Evolutionary conservation across 768 basidiomycete genomes (phyloP).

Genomic region (Kwoniella heveanensis): DNA sequence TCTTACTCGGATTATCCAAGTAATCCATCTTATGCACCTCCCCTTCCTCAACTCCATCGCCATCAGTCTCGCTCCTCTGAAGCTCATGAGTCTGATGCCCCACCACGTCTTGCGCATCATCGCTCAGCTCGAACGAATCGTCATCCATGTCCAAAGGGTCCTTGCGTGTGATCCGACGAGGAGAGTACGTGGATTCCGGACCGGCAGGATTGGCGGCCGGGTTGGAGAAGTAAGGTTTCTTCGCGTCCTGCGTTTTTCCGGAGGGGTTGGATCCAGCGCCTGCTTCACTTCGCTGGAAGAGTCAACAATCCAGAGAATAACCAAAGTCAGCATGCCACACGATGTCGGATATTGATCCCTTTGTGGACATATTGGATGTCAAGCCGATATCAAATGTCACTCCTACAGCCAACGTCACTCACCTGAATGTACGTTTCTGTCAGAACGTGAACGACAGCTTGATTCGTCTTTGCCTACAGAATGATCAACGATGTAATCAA

Average conservation of each 20-base stretch:
- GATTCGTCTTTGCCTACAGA: neutral
- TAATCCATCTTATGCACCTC: slow-evolving; percentile 16
- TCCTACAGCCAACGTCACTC: neutral
- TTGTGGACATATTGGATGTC: too few species aligned
- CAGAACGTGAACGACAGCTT: slow-evolving; percentile 13
- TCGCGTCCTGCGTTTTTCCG: neutral
- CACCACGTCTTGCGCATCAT: neutral
- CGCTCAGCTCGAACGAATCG: slow-evolving; percentile 7
- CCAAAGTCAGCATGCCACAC: too few species aligned
- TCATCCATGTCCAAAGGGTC: slow-evolving; percentile 16
- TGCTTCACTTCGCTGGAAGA: neutral
- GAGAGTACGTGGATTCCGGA: neutral
- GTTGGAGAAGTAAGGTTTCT: neutral
- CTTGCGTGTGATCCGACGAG: slow-evolving; percentile 3
- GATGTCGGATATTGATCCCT: too few species aligned
- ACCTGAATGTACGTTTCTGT: slow-evolving; percentile 25
- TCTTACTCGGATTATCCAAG: slow-evolving; percentile 10
- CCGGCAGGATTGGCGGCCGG: neutral
- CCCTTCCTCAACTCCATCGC: neutral
- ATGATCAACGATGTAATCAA: neutral
- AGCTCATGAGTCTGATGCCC: neutral
- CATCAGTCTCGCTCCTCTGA: neutral
- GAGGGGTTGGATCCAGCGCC: neutral
- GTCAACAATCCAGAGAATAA: too few species aligned
- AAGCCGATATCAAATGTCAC: too few species aligned